Conservation (phyloP, 805 yeast genomes). For the Saccharomycopsis fermentans region DNA sequence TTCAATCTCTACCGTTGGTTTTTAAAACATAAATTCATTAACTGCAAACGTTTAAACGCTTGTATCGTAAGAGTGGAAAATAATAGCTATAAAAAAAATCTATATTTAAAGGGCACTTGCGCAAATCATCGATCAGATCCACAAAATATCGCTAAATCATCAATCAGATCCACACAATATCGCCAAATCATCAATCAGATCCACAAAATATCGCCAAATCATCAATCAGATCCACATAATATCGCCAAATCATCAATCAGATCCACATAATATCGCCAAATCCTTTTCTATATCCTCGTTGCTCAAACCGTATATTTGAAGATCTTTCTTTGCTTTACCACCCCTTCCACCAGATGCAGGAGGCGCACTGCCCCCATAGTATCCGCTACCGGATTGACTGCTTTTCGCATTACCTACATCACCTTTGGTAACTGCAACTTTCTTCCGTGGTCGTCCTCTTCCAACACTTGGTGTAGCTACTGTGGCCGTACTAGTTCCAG, state of each 20-base stretch:
- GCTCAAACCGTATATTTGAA: slow-evolving; percentile 10
- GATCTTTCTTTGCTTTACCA: slow-evolving; percentile 5
- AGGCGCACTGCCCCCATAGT: not conserved
- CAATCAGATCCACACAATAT: not conserved
- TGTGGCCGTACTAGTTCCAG: not conserved
- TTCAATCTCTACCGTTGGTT: too few species aligned
- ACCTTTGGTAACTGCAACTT: not conserved
- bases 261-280: not conserved
- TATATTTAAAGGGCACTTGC: not conserved
- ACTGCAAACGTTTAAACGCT: too few species aligned
- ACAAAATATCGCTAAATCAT: slow-evolving; percentile 5
- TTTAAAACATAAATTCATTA: too few species aligned
- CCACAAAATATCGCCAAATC: slow-evolving; percentile 5
- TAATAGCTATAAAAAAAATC: not conserved
- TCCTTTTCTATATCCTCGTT: slow-evolving; percentile 14
- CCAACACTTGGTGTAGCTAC: not conserved
- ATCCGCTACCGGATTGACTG: not conserved
- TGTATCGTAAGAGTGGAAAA: too few species aligned
- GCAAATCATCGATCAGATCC: not conserved
- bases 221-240: not conserved
- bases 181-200: slow-evolving; percentile 4
- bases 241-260: not conserved
- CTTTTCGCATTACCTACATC: not conserved
- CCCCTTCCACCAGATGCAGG: not conserved
- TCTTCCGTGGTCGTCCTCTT: not conserved